These are phyloP conservation scores for Teunomyces tritomae DNA, from an alignment of 805 yeast species.

Conservation along the genomic window DNA sequence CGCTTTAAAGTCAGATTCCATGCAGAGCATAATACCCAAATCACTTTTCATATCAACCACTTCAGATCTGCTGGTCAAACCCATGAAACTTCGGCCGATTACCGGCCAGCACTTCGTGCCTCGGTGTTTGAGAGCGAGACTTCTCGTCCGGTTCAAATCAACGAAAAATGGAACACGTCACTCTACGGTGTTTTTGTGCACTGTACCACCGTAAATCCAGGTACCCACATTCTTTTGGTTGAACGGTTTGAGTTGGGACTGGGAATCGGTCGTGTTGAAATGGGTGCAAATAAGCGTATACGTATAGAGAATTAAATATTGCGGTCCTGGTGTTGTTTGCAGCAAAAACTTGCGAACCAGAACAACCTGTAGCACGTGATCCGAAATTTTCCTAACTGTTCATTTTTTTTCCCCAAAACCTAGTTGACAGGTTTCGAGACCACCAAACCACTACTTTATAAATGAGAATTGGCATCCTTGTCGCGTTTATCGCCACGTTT, in stretches of 20 bases:
- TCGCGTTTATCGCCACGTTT: conserved; percentile 12
- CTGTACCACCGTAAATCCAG: conserved; percentile 21
- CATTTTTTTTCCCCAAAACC: not conserved
- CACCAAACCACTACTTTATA: not conserved
- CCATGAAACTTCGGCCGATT: conserved; percentile 17
- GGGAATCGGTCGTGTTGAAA: conserved; percentile 36
- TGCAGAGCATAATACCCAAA: conserved; percentile 15
- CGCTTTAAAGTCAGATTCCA: conserved; percentile 33
- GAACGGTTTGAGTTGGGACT: conserved; percentile 50
- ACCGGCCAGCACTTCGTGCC: conserved; percentile 47
- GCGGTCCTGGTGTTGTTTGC: too few relatives aligned
- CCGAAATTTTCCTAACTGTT: too few relatives aligned
- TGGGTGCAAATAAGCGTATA: conserved; percentile 29
- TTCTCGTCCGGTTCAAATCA: conserved; percentile 29
- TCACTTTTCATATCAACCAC: conserved; percentile 27
- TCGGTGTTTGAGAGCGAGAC: conserved; percentile 36
- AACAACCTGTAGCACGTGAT: too few relatives aligned
- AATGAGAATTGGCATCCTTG: not conserved
- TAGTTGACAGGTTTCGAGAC: not conserved
- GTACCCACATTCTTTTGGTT: conserved; percentile 38
- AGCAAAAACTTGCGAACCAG: too few relatives aligned
- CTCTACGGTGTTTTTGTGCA: conserved; percentile 45
- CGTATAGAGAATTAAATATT: not conserved
- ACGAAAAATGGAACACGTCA: conserved; percentile 39
- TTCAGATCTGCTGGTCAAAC: conserved; percentile 9